These are phyloP conservation scores for Fonsecaea monophora DNA, from an alignment of 2,329 filamentous ascomycete genomes.

Conservation along the genomic window DNA sequence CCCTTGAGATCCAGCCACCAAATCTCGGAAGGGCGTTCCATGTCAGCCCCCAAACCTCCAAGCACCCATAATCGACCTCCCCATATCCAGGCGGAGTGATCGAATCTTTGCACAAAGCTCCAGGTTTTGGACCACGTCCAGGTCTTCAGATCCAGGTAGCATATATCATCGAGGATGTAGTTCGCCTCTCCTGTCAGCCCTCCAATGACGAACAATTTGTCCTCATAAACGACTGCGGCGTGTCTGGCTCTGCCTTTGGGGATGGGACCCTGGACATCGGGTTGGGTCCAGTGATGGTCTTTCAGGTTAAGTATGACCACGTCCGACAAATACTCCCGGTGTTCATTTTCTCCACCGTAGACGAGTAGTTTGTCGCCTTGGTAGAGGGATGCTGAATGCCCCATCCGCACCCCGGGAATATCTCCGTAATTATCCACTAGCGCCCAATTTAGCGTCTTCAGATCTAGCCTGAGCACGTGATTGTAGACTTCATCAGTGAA, in stretches of 20 bases:
- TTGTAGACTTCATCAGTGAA: constrained; percentile 99
- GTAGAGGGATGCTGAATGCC: constrained; percentile 93
- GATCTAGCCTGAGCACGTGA: constrained; percentile 87
- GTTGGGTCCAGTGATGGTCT: constrained; percentile 93
- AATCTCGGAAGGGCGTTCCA: constrained; percentile 94
- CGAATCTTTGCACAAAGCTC: constrained; percentile 93
- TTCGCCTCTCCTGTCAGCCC: constrained; percentile 95
- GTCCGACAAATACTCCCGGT: constrained; percentile 92
- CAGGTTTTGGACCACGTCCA: constrained; percentile 97
- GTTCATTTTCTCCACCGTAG: constrained; percentile 97
- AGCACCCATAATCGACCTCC: constrained; percentile 95
- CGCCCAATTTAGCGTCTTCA: constrained; percentile 88
- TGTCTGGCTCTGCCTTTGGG: constrained; percentile 91
- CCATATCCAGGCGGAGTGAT: constrained; percentile 94
- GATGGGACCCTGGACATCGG: constrained; percentile 80
- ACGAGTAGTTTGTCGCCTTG: constrained; percentile 94
- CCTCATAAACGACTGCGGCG: constrained; percentile 91
- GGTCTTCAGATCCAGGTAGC: constrained; percentile 94
- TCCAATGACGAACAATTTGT: constrained; percentile 94
- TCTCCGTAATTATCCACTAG: constrained; percentile 90
- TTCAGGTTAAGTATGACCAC: constrained; percentile 95
- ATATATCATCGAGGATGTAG: constrained; percentile 92
- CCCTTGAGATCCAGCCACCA: constrained; percentile 98
- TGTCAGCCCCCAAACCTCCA: constrained; percentile 90
- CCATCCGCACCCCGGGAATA: constrained; percentile 54